A percentile compares a stretch with the other conserved stretches of the same genome.
These are phyloP conservation scores for Paramyrothecium roridum DNA, from an alignment of 2,329 filamentous ascomycete genomes.

Conservation along the genomic window DNA sequence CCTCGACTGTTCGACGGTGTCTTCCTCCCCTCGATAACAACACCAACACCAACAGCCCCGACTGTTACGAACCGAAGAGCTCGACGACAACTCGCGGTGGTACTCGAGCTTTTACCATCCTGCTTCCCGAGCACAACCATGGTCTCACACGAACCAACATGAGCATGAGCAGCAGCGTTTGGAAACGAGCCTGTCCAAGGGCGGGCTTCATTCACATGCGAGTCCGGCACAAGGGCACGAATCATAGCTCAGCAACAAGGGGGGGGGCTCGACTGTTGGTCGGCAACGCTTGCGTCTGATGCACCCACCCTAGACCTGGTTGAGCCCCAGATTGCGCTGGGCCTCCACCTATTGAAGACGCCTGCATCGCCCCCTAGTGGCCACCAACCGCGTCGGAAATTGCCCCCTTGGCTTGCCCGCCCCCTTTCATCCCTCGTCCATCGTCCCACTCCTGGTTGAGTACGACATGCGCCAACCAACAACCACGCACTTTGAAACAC, in stretches of 20 bases:
- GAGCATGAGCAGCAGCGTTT: conserved; percentile 5
- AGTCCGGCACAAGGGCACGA: neutral
- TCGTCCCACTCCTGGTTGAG: neutral
- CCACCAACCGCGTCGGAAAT: conserved; percentile 3
- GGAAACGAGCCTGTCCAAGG: conserved; percentile 8
- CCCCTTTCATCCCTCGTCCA: conserved; percentile 3
- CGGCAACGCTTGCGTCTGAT: neutral
- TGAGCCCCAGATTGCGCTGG: conserved; percentile 2
- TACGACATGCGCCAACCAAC: neutral
- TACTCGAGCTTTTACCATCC: neutral
- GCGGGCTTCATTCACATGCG: neutral
- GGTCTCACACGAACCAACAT: conserved; percentile 4
- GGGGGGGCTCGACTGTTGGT: neutral
- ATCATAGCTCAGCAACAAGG: neutral
- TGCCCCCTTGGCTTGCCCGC: conserved; percentile 5
- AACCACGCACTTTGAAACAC: neutral
- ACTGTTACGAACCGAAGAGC: neutral
- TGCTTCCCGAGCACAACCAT: neutral
- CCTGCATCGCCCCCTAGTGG: conserved; percentile 18
- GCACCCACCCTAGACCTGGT: conserved; percentile 1
- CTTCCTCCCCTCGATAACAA: neutral
- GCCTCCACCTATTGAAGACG: conserved; percentile 19
- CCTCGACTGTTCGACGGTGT: neutral
- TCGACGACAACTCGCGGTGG: neutral
- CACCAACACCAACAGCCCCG: neutral